These are phyloP conservation scores for Tephrocybe sp. DNA, from an alignment of 768 basidiomycete genomes.

Conservation along the genomic window DNA sequence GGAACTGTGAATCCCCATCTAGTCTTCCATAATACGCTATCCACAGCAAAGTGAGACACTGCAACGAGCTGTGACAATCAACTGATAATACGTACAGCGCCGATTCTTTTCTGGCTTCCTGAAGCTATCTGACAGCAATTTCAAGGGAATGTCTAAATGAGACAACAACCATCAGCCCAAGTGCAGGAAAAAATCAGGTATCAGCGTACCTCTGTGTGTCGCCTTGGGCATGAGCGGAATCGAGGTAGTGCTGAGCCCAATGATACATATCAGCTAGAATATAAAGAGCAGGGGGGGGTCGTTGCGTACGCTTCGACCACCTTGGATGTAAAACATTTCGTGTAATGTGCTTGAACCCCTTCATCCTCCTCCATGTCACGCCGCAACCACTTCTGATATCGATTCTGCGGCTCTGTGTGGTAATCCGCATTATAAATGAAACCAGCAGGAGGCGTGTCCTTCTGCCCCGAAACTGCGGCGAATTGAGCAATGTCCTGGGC, in stretches of 20 bases:
- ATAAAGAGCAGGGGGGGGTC: too few species aligned
- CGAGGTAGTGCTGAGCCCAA: slow-evolving; percentile 40
- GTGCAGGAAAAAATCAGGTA: not conserved
- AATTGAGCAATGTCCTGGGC: slow-evolving; percentile 44
- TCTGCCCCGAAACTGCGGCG: slow-evolving; percentile 31
- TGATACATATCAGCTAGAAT: too few species aligned
- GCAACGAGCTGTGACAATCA: too few species aligned
- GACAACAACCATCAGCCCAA: not conserved
- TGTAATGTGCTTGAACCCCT: slow-evolving; percentile 56
- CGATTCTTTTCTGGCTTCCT: slow-evolving; percentile 4
- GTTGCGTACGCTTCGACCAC: slow-evolving; percentile 52
- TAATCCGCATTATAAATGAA: slow-evolving; percentile 45
- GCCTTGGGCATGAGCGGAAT: slow-evolving; percentile 53
- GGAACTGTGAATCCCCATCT: slow-evolving; percentile 50
- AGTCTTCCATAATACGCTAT: slow-evolving; percentile 58
- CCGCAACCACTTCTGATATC: slow-evolving; percentile 38
- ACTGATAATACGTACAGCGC: not conserved
- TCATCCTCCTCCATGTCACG: slow-evolving; percentile 25
- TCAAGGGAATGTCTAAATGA: slow-evolving; percentile 39
- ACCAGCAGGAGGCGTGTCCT: slow-evolving; percentile 35
- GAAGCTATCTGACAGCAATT: slow-evolving; percentile 22
- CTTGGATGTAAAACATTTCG: slow-evolving; percentile 34
- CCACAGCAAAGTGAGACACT: not conserved
- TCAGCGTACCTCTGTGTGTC: slow-evolving; percentile 43
- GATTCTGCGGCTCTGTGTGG: slow-evolving; percentile 40